Conservation (phyloP, 441 rosid species). For the Biscutella laevigata region DNA sequence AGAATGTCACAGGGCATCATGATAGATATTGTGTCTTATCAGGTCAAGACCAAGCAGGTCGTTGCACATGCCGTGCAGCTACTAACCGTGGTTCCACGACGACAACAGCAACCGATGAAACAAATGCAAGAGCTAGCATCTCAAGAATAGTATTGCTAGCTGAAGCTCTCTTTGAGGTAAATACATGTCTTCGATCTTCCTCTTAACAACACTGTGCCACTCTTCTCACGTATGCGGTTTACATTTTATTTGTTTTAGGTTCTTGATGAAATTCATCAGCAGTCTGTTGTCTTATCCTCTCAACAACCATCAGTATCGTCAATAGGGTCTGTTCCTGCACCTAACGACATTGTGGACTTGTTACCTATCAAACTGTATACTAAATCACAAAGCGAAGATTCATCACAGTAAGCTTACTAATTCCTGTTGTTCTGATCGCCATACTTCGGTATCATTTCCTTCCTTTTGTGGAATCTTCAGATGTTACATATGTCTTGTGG, state of each 20-base stretch:
- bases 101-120: constrained; percentile 43
- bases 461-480: constrained; percentile 24
- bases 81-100: constrained; percentile 38
- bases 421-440: too few species aligned
- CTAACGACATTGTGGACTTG: constrained; percentile 76
- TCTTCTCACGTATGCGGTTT: constrained; percentile 19
- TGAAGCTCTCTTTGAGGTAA: constrained; percentile 93
- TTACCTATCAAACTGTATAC: constrained; percentile 54
- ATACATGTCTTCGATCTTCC: neutral
- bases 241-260: constrained; percentile 44
- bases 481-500: constrained; percentile 95
- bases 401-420: constrained; percentile 58
- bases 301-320: constrained; percentile 72
- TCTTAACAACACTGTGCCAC: neutral
- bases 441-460: too few species aligned
- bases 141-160: constrained; percentile 94
- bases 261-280: constrained; percentile 99
- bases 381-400: constrained; percentile 58
- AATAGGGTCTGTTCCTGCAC: constrained; percentile 95
- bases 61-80: constrained; percentile 60
- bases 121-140: constrained; percentile 85
- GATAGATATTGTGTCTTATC: constrained; percentile 85
- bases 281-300: constrained; percentile 85
- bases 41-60: constrained; percentile 81
- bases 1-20: constrained; percentile 80